A percentile compares a stretch with the other conserved stretches of the same genome.
Evolutionary conservation across 2,329 filamentous ascomycete species (phyloP).

Genomic region (Thyridium curvatum): DNA sequence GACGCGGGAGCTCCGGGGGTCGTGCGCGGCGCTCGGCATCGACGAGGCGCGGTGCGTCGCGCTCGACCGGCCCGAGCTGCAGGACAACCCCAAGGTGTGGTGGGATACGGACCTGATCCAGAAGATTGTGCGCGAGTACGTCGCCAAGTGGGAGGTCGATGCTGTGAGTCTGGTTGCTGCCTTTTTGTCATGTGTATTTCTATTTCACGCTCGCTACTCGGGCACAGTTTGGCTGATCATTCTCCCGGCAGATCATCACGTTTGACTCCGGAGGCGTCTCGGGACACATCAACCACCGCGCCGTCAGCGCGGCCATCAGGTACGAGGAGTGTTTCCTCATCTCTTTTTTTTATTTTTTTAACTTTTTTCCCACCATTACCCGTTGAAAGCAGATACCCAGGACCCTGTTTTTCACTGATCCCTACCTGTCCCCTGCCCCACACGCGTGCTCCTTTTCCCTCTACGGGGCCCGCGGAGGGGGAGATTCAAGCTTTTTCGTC

Average conservation of each 20-base stretch:
- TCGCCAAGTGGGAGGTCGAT: constrained; percentile 28
- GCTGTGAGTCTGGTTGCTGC: constrained; percentile 15
- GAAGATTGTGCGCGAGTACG: constrained; percentile 22
- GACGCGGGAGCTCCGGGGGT: constrained; percentile 19
- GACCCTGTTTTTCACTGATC: too few relatives aligned
- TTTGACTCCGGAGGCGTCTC: constrained; percentile 32
- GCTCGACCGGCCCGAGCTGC: constrained; percentile 25
- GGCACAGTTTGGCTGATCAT: too few relatives aligned
- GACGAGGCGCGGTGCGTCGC: constrained; percentile 19
- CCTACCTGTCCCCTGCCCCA: too few relatives aligned
- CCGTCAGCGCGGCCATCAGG: constrained; percentile 29
- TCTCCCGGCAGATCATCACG: constrained; percentile 24
- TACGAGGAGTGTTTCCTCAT: constrained; percentile 13
- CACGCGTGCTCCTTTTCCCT: too few relatives aligned
- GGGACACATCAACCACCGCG: constrained; percentile 31
- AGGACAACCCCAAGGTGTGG: constrained; percentile 30
- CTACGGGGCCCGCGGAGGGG: too few relatives aligned
- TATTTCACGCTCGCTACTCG: too few relatives aligned
- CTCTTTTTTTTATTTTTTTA: background rate
- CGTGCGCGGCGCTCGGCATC: constrained; percentile 20
- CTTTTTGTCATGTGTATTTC: background rate
- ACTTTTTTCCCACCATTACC: too few relatives aligned
- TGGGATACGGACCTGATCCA: constrained; percentile 27
- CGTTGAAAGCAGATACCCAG: too few relatives aligned
- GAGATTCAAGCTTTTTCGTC: too few relatives aligned